Base-by-base conservation (phyloP, 306 rosid species). In the Quercus aquifolioides region DNA sequence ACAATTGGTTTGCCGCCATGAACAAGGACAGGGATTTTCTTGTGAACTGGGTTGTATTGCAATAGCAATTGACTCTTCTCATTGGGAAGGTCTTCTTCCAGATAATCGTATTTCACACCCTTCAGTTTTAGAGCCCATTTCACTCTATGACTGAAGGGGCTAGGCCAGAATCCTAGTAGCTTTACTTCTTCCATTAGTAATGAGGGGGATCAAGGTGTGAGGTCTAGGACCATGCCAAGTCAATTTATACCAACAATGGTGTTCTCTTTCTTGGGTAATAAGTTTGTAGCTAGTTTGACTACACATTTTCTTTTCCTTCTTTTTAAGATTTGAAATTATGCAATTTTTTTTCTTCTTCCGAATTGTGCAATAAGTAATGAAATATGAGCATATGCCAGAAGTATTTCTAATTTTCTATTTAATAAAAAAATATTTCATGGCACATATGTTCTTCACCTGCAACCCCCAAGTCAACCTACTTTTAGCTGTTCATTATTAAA, bases 121-220 rank as follows among this genome's bases (percentile, higher is more conserved):
- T 89, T 89, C 4, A 87, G 79, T 38, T 80, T 69, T 25, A 88
- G 84, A 74, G 94, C 85, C 92, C 91, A 88, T 6, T 83, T 60
- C 10, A 88, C 93, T 35, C 85, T 88, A 12, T 64, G 70, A 68
- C 69, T 60, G 46, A 77, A 89, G 3, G 87, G 84, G 28, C 96
- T 91, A 12, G 78, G 20, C 86, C 89, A 85, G 13, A 62, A 21
- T 80, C 92, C 96, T 3, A 78, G 80, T 9, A 89, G 52, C 79
- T 86, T 91, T 58, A 91, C 88, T 55, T 91, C 87, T 18, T 59
- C 88, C 88, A 90, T 86, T 67, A 23, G 35, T 10, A 3, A 54
- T 51, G 71, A 31, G 56, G 12, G 56, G 7, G 57, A 13, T 30
- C 41, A 5, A 59, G 31, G 67, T 10, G 31, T 26, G 65, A 20